Base-by-base conservation (phyloP, 306 rosid genomes). In the Ochetophila trinervis region DNA sequence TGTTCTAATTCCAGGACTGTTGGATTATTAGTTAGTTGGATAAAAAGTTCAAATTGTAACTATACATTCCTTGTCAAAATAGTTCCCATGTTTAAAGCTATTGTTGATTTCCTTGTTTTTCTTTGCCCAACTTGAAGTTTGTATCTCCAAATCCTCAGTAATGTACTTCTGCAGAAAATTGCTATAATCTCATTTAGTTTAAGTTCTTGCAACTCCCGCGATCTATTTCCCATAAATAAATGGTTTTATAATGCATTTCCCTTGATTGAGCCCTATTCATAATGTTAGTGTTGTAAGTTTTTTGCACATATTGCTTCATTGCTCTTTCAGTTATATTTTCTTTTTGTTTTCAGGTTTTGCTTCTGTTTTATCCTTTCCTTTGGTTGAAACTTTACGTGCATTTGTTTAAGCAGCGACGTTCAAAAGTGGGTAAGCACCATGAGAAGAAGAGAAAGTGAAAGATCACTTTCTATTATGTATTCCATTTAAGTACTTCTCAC, bases 351-450 rank as follows among this genome's bases (percentile, higher is more conserved):
- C 93, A 92, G 98, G 96, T 84, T 60, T 74, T 84, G 53, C 84
- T 93, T 64, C 44, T 81, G 34, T 34, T 79, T 75, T 86, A 93
- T 72, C 94, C 96, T 16, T 83, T 89, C 65, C 85, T 87, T 37
- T 87, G 95, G 86, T 61, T 84, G 80, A 89, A 82, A 67, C 89
- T 92, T 66, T 89, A 92, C 74, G 82, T 92, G 72, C 95, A 93
- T 75, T 68, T 93, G 76, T 83, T 93, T 79, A 89, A 84, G 87
- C 98, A 93, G 76, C 87, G 98, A 36, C 78, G 71, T 60, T 54
- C 90, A 20, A 93, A 92, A 82, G 83, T 92, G 69, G 40, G 83
- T 40, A 87, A 82, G 62, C 69, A 4, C 70, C 78, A 65, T 56
- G 67, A 70, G 56, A 86, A 87, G 80, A 82, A 92, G 79, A 81